A percentile compares a stretch with the other conserved stretches of the same genome.
phyloP scores from a whole-genome alignment of 1,284 basidiomycete species.

The Tremellales sp. region DNA sequence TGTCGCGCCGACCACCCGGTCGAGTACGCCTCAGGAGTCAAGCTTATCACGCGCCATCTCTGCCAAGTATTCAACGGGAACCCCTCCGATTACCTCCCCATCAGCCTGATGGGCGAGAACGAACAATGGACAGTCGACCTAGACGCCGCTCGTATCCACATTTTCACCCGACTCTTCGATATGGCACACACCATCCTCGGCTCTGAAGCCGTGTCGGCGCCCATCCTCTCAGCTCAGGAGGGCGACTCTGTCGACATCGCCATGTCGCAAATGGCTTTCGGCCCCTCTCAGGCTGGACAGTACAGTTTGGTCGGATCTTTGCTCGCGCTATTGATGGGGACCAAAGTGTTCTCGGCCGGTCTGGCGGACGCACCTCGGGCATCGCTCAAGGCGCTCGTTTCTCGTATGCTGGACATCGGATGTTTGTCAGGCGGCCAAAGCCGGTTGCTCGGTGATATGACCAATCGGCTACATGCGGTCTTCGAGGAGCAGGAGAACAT shows the following conservation, averaged over 20 bases:
- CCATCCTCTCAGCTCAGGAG: not conserved
- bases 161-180: constrained; percentile 24
- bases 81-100: constrained; percentile 31
- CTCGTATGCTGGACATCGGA: constrained; percentile 19
- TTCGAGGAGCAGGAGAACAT: constrained; percentile 29
- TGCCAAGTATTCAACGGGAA: constrained; percentile 27
- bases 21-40: constrained; percentile 21
- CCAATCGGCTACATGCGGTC: constrained; percentile 37
- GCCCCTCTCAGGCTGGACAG: constrained; percentile 15
- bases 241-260: constrained; percentile 5
- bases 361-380: constrained; percentile 6
- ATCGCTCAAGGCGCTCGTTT: constrained; percentile 16
- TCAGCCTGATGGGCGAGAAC: constrained; percentile 18
- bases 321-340: constrained; percentile 27
- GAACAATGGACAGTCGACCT: constrained; percentile 15
- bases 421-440: constrained; percentile 17
- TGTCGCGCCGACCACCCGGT: constrained; percentile 6
- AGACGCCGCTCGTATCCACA: constrained; percentile 17
- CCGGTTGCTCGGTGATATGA: constrained; percentile 37
- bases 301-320: constrained; percentile 22
- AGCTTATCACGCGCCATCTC: constrained; percentile 20
- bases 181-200: constrained; percentile 20
- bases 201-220: not conserved
- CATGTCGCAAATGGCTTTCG: constrained; percentile 13
- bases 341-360: constrained; percentile 14